These are phyloP conservation scores for Aspergillus melleus DNA, from an alignment of 2,329 filamentous ascomycete species.

Conservation along the genomic window DNA sequence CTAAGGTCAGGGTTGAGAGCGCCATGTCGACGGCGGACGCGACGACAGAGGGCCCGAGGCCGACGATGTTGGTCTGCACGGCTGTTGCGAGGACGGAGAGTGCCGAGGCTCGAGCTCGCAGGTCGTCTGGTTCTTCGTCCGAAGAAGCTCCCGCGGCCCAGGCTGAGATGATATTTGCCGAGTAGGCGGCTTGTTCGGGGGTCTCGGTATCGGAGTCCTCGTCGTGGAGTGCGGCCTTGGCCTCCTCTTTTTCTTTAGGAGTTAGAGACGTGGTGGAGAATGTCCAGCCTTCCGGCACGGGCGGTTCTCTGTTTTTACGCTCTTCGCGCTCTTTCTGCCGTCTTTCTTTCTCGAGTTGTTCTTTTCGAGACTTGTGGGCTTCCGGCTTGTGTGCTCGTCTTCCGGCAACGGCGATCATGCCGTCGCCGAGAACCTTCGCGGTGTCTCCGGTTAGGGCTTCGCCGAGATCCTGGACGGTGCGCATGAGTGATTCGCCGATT, in stretches of 20 bases:
- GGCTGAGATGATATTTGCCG: constrained; percentile 40
- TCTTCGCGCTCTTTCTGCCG: constrained; percentile 29
- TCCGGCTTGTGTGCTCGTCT: constrained; percentile 39
- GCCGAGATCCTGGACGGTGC: constrained; percentile 44
- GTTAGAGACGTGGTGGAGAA: constrained; percentile 21
- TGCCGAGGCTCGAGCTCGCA: constrained; percentile 44
- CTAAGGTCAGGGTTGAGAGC: constrained; percentile 39
- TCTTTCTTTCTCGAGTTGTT: constrained; percentile 27
- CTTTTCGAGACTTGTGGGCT: constrained; percentile 31
- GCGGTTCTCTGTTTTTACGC: constrained; percentile 24
- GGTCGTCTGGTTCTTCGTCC: constrained; percentile 44
- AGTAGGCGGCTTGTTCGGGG: constrained; percentile 33
- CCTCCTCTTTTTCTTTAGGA: constrained; percentile 1
- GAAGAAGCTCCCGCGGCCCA: constrained; percentile 41
- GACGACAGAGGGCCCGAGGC: constrained; percentile 36
- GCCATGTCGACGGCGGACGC: constrained; percentile 42
- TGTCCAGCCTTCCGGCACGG: constrained; percentile 33
- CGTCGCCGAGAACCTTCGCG: constrained; percentile 39
- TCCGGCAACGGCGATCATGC: constrained; percentile 41
- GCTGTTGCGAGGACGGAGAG: constrained; percentile 45
- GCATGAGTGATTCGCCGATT: constrained; percentile 43
- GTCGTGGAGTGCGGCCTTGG: background rate
- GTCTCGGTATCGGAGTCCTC: constrained; percentile 31
- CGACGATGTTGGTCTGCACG: constrained; percentile 41
- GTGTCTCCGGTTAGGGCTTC: constrained; percentile 38